These are phyloP conservation scores for Brassica cretica DNA, from an alignment of 345 rosid genomes.

Conservation along the genomic window DNA sequence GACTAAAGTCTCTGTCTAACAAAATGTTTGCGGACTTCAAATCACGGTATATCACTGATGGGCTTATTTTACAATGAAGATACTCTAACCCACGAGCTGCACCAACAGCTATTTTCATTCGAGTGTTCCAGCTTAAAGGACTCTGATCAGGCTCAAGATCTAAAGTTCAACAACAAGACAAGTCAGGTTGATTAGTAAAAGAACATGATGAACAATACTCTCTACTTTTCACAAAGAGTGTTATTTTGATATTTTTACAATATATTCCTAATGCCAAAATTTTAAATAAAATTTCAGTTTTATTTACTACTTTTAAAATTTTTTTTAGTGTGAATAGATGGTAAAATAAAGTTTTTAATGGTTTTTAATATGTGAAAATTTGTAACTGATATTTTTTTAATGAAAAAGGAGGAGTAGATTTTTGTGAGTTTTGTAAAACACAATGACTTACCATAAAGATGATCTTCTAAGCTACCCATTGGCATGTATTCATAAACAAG, in stretches of 20 bases:
- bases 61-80: slow-evolving; percentile 84
- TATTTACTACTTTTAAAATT: too few species aligned
- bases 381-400: too few species aligned
- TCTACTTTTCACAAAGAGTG: too few species aligned
- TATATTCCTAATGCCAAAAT: too few species aligned
- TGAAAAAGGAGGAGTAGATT: too few species aligned
- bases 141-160: slow-evolving; percentile 58
- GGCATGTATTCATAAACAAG: slow-evolving; percentile 96
- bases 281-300: too few species aligned
- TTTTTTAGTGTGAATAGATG: too few species aligned
- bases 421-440: neutral
- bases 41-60: slow-evolving; percentile 89
- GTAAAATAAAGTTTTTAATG: too few species aligned
- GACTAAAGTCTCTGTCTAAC: slow-evolving; percentile 65
- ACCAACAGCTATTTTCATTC: slow-evolving; percentile 83
- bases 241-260: too few species aligned
- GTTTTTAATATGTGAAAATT: too few species aligned
- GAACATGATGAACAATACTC: neutral
- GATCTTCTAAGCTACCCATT: slow-evolving; percentile 93
- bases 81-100: slow-evolving; percentile 89
- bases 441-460: slow-evolving; percentile 67
- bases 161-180: slow-evolving; percentile 30
- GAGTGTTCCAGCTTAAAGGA: slow-evolving; percentile 69
- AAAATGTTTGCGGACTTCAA: slow-evolving; percentile 89
- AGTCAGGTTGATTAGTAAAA: neutral